Percentiles rank a stretch among this genome's conserved stretches.
These are phyloP conservation scores for Trichoderma gracile DNA, from an alignment of 2,329 filamentous ascomycete species.

Conservation along the genomic window DNA sequence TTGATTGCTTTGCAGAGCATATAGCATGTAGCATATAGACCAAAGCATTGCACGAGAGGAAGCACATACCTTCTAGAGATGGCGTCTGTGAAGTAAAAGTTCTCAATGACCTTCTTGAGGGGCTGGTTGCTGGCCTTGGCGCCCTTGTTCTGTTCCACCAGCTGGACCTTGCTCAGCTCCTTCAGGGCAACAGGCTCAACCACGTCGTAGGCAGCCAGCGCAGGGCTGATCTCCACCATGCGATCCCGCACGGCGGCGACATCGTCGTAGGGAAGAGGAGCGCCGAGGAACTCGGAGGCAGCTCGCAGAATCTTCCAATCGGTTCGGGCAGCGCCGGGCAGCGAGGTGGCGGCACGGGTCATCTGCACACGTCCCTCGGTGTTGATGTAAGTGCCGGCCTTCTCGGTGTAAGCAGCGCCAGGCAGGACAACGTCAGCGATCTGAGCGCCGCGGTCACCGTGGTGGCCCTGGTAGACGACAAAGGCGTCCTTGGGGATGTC, in stretches of 20 bases:
- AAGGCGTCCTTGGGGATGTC: constrained; percentile 96
- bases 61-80: constrained; percentile 85
- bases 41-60: neutral
- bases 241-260: constrained; percentile 85
- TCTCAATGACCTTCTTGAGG: constrained; percentile 83
- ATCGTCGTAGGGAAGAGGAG: constrained; percentile 88
- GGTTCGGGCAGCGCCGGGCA: constrained; percentile 86
- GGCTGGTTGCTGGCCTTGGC: constrained; percentile 68
- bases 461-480: constrained; percentile 96
- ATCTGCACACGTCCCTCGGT: constrained; percentile 96
- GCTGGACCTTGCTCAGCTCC: constrained; percentile 84
- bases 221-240: constrained; percentile 92
- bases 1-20: too few relatives aligned
- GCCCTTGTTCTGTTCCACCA: constrained; percentile 96
- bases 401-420: constrained; percentile 95
- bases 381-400: constrained; percentile 94
- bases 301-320: constrained; percentile 99
- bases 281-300: constrained; percentile 84
- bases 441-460: constrained; percentile 90
- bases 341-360: constrained; percentile 82
- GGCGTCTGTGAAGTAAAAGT: constrained; percentile 98
- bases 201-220: constrained; percentile 85
- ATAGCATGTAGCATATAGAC: neutral
- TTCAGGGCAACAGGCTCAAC: constrained; percentile 77
- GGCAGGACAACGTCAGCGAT: constrained; percentile 92